Evolutionary conservation across 2,329 filamentous ascomycete genomes (phyloP).

Genomic region (Aspergillus arachidicola): DNA sequence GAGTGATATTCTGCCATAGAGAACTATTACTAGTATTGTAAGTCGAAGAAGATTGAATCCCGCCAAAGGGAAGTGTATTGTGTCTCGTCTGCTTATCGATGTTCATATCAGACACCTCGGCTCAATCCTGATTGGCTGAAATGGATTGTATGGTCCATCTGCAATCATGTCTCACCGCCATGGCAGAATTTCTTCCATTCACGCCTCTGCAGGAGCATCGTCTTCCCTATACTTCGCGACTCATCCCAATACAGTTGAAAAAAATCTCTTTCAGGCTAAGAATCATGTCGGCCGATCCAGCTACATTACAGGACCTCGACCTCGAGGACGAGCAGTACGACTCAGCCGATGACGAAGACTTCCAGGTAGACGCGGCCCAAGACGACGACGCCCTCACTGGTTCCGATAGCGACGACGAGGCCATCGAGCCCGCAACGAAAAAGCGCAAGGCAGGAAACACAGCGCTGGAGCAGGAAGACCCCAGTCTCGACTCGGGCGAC

Average conservation of each 20-base stretch:
- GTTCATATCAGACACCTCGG: background rate
- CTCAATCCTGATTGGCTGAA: background rate
- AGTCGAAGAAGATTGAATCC: background rate
- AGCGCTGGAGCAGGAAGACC: slow-evolving; percentile 28
- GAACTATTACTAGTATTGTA: background rate
- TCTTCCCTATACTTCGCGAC: slow-evolving; percentile 9
- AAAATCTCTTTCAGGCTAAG: background rate
- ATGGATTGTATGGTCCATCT: background rate
- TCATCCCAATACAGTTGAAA: slow-evolving; percentile 1
- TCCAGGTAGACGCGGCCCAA: slow-evolving; percentile 36
- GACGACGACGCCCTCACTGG: slow-evolving; percentile 38
- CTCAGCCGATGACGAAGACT: slow-evolving; percentile 44
- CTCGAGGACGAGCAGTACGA: slow-evolving; percentile 40
- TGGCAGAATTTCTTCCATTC: slow-evolving; percentile 27
- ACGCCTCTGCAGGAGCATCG: background rate
- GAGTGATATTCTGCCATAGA: slow-evolving; percentile 7
- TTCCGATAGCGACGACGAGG: slow-evolving; percentile 34
- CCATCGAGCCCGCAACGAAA: slow-evolving; percentile 37
- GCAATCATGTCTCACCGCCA: slow-evolving; percentile 14
- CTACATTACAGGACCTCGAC: slow-evolving; percentile 21
- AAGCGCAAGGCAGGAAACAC: slow-evolving; percentile 38
- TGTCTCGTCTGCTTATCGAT: background rate
- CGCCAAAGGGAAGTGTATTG: background rate
- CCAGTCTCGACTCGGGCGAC: slow-evolving; percentile 58
- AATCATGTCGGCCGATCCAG: slow-evolving; percentile 15